Evolutionary conservation across 768 basidiomycete genomes (phyloP), one percentile per base, ranked within the genome.

Genomic region (Collybia sordida): DNA sequence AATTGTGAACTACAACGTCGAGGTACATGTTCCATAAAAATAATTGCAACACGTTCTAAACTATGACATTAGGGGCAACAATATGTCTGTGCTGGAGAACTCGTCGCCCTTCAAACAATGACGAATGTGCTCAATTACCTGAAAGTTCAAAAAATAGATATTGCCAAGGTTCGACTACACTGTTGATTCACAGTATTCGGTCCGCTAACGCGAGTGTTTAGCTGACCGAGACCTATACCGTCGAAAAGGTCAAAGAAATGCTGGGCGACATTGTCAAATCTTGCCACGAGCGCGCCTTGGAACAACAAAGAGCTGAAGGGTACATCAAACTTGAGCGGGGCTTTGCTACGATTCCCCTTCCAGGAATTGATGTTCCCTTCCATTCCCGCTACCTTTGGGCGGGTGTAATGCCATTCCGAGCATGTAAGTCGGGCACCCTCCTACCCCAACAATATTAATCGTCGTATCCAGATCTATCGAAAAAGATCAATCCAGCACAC

Each of bases 371-470:
- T 60, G 97, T 99, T 1, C 97, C 97, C 3, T 99, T 99, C 90
- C 97, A 99, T 69, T 98, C 97, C 3, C 89, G 95, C 52, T 99
- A 98, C 71, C 81, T 99, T 34, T 99, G 97, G 97, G 95, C 95
- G 14, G 94, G 94, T 64, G 94, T 97, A 23, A 80, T 96, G 85
- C 92, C 95, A 8, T 96, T 97, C 90, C 85, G 94, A 58, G 91
- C 93, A 49, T 97, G 90, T 93, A 64, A 71, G 90, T 80, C 19
- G 9, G 14, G 6, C n/a, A 38, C 28, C 14, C 31, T 31, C 31
- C 14, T 31, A 27, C 11, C 9, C 11, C 9, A 31, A 14, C 14
- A 6, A 31, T 31, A 3, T 31, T 27, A 28, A 34, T 41, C 40
- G 41, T 45, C 15, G 39, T 52, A 41, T 38, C 3, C 52, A 93